Percentiles rank a stretch among this genome's conserved stretches.
phyloP scores from a whole-genome alignment of 805 yeast species.

The Kregervanrija delftensis region DNA sequence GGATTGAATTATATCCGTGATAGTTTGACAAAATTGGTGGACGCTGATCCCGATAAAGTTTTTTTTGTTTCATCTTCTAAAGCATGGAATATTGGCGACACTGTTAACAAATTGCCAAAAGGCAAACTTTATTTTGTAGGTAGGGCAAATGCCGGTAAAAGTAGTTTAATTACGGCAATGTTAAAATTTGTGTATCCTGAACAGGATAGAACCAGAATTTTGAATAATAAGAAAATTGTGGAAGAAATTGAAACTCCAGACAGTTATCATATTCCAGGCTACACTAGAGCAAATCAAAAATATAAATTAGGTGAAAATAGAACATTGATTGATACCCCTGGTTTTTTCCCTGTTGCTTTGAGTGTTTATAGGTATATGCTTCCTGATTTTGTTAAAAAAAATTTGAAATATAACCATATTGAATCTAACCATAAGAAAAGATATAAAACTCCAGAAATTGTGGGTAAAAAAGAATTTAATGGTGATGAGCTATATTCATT shows the following conservation, averaged over 20 bases:
- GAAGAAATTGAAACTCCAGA: constrained; percentile 35
- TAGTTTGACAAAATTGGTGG: constrained; percentile 23
- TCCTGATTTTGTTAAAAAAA: constrained; percentile 7
- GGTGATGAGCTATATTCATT: constrained; percentile 30
- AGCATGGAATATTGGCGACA: constrained; percentile 43
- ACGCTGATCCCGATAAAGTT: constrained; percentile 30
- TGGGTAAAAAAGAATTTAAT: constrained; percentile 13
- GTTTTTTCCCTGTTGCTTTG: constrained; percentile 27
- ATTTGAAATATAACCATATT: constrained; percentile 6
- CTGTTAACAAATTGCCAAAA: constrained; percentile 32
- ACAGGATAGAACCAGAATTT: background rate
- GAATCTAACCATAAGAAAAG: constrained; percentile 2
- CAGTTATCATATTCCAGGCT: constrained; percentile 55
- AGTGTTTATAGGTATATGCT: constrained; percentile 27
- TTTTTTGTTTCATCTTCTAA: constrained; percentile 42
- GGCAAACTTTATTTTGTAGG: constrained; percentile 50
- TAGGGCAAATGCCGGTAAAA: constrained; percentile 63
- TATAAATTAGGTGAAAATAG: constrained; percentile 17
- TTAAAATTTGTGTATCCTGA: constrained; percentile 3
- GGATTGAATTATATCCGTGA: constrained; percentile 28
- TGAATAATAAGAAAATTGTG: constrained; percentile 9
- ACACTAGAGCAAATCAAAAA: constrained; percentile 50
- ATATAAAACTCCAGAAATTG: constrained; percentile 3
- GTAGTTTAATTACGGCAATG: constrained; percentile 49
- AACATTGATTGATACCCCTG: constrained; percentile 40